These are phyloP conservation scores for Backusella tuberculispora DNA, from an alignment of 192 early-diverging fungal genomes.

Conservation along the genomic window DNA sequence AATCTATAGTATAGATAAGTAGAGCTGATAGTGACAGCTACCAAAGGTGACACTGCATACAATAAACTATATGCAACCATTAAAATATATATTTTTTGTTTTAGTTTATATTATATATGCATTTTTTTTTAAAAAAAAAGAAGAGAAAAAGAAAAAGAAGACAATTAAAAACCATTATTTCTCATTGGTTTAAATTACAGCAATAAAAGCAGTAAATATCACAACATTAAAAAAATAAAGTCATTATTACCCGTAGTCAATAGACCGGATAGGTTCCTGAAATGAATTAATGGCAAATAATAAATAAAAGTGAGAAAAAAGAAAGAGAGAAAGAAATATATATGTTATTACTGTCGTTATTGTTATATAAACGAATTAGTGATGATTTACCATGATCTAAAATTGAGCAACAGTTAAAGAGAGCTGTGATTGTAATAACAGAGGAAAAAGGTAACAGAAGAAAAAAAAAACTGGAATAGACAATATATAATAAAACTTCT, in stretches of 20 bases:
- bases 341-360: background rate
- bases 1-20: background rate
- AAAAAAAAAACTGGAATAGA: background rate
- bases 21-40: background rate
- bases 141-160: background rate
- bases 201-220: background rate
- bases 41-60: background rate
- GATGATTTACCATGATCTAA: conserved; percentile 1
- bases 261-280: background rate
- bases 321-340: background rate
- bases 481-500: background rate
- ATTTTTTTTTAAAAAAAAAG: background rate
- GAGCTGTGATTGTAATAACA: background rate
- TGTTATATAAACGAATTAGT: background rate
- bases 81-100: background rate
- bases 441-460: background rate
- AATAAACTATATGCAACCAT: background rate
- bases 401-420: background rate
- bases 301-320: background rate
- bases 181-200: background rate
- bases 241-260: background rate
- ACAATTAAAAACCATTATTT: conserved; percentile 2
- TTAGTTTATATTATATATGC: background rate
- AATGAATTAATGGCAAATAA: background rate
- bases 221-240: background rate